Evolutionary conservation across 306 rosid genomes (phyloP).

Genomic region (Pyrus bretschneideri): DNA sequence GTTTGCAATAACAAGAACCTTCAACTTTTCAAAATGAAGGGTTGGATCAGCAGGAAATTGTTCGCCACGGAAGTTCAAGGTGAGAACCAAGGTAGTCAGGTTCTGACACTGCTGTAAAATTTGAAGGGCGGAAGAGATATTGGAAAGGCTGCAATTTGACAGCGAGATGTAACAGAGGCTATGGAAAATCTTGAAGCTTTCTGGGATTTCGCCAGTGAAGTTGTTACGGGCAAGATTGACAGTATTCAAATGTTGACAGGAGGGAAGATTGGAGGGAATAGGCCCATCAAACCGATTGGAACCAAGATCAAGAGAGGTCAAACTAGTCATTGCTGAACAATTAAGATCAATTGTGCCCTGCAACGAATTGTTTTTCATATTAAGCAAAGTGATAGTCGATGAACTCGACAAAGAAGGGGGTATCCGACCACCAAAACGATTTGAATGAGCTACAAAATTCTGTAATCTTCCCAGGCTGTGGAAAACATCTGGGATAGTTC

Average conservation of each 20-base stretch:
- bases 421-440: slow-evolving; percentile 22
- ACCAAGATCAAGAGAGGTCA: slow-evolving; percentile 40
- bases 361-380: slow-evolving; percentile 46
- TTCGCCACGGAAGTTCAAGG: slow-evolving; percentile 41
- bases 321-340: slow-evolving; percentile 33
- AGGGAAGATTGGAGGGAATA: slow-evolving; percentile 35
- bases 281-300: slow-evolving; percentile 36
- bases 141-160: slow-evolving; percentile 28
- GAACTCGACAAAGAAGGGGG: slow-evolving; percentile 36
- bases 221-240: slow-evolving; percentile 40
- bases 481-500: slow-evolving; percentile 34
- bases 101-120: slow-evolving; percentile 37
- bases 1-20: slow-evolving; percentile 37
- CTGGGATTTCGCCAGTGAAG: slow-evolving; percentile 37
- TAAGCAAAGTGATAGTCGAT: slow-evolving; percentile 19
- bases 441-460: slow-evolving; percentile 32
- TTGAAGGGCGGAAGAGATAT: slow-evolving; percentile 31
- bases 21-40: slow-evolving; percentile 29
- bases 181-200: slow-evolving; percentile 28
- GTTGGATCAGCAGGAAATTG: slow-evolving; percentile 26
- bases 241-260: slow-evolving; percentile 31
- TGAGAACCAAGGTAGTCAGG: slow-evolving; percentile 42
- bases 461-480: slow-evolving; percentile 3
- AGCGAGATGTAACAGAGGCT: slow-evolving; percentile 38
- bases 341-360: slow-evolving; percentile 24